These are phyloP conservation scores for Yamadazyma membranifaciens DNA, from an alignment of 1,139 yeast genomes.

Conservation along the genomic window DNA sequence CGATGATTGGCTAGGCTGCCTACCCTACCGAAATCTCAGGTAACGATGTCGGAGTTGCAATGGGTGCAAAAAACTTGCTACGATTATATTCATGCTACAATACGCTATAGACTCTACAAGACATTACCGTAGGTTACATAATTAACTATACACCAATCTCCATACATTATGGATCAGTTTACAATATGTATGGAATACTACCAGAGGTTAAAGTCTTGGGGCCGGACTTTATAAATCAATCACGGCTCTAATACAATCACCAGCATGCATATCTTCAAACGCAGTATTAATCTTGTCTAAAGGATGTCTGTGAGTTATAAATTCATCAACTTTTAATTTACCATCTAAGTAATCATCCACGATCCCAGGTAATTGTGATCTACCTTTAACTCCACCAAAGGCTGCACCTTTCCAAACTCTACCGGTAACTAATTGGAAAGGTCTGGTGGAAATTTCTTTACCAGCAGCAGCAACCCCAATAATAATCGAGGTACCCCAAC, in stretches of 20 bases:
- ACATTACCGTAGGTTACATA: too few species aligned
- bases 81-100: background rate
- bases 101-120: too few species aligned
- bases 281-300: slow-evolving; percentile 81
- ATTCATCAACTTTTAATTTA: slow-evolving; percentile 87
- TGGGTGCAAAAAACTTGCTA: slow-evolving; percentile 1
- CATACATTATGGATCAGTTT: background rate
- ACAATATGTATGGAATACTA: background rate
- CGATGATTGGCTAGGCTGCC: too few species aligned
- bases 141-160: background rate
- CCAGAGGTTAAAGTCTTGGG: slow-evolving; percentile 1
- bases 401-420: slow-evolving; percentile 99
- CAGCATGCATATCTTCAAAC: slow-evolving; percentile 92
- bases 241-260: slow-evolving; percentile 93
- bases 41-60: slow-evolving; percentile 1
- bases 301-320: slow-evolving; percentile 85
- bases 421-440: slow-evolving; percentile 98
- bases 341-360: slow-evolving; percentile 86
- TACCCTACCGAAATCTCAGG: too few species aligned
- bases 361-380: slow-evolving; percentile 88
- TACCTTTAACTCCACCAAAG: slow-evolving; percentile 97
- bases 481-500: slow-evolving; percentile 94
- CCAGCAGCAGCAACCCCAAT: slow-evolving; percentile 99
- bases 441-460: slow-evolving; percentile 92
- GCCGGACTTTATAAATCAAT: slow-evolving; percentile 40